phyloP scores from a whole-genome alignment of 106 monocot species.

The Apostasia ramifera region DNA sequence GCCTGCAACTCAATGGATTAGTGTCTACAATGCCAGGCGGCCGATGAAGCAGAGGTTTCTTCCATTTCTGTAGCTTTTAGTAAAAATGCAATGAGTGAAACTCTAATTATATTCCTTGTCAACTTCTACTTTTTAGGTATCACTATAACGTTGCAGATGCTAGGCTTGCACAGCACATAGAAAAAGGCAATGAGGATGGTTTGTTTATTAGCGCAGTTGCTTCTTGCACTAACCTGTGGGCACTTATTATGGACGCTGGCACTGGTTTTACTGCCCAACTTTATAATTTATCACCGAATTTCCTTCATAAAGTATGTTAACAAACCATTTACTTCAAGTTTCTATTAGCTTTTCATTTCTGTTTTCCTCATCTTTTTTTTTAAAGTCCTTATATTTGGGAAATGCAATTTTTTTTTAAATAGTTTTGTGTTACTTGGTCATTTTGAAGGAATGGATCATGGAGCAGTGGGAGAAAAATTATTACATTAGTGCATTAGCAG shows the following conservation, averaged over 20 bases:
- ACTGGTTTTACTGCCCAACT: constrained; percentile 85
- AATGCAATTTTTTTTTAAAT: not conserved
- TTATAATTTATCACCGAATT: constrained; percentile 69
- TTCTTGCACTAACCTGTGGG: constrained; percentile 81
- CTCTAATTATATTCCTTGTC: not conserved
- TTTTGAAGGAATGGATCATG: constrained; percentile 78
- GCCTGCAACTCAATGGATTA: constrained; percentile 91
- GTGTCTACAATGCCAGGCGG: constrained; percentile 69
- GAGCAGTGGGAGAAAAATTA: constrained; percentile 87
- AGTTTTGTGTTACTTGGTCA: not conserved
- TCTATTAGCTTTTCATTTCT: not conserved
- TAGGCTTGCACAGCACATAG: constrained; percentile 74
- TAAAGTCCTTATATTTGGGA: not conserved
- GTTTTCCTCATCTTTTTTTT: not conserved
- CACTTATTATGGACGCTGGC: constrained; percentile 95
- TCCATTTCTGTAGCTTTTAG: not conserved
- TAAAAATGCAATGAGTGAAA: not conserved
- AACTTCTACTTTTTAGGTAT: constrained; percentile 36
- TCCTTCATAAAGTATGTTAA: constrained; percentile 68
- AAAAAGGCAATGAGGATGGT: constrained; percentile 79
- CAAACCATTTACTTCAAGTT: not conserved
- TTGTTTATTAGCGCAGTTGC: constrained; percentile 78
- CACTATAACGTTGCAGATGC: constrained; percentile 88
- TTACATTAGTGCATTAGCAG: constrained; percentile 68
- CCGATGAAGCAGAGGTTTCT: constrained; percentile 90